Evolutionary conservation across 148 eudicot species (phyloP), one percentile per base, ranked within the genome.

Genomic region (Salicornia ramosissima): DNA sequence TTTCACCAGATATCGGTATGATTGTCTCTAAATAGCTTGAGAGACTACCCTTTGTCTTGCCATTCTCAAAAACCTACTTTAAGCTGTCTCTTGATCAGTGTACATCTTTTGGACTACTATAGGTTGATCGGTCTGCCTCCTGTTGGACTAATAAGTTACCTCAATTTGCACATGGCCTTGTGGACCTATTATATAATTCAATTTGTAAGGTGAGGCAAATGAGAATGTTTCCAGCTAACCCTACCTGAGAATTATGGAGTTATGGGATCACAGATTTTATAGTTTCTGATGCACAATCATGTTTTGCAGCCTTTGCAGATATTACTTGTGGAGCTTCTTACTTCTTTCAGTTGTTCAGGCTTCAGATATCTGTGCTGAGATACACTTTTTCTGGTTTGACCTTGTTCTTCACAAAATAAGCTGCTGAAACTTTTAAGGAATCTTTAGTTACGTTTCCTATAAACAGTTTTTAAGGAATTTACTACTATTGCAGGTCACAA

Each of bases 301-400:
- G 75, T 86, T 85, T 83, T 68, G 85, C 46, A 70, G 71, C 79
- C 76, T 74, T 79, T 76, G 82, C 85, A 84, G 85, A 84, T 81
- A 43, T 67, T 69, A 79, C 81, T 69, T 73, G 79, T 72, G 66
- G 86, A 80, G 84, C 75, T 71, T 65, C 73, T 74, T 74, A 80
- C 76, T 77, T 67, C 72, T 82, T 79, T 63, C n/a, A n/a, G n/a
- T 80, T 70, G 79, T 81, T 82, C 30, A 49, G 53, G 19, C 53
- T 76, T 71, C 74, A 71, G 81, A 81, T 77, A 63, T 80, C 71
- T 79, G 68, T 65, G 72, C 78, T 68, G 68, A 78, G 74, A 75
- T 77, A 40, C 78, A 72, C 76, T 65, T 73, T n/a, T 65, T 73
- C 77, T 26, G 71, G 74, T 74, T 77, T 72, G 69, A 71, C 67